phyloP scores from a whole-genome alignment of 768 basidiomycete genomes.

The Mycena indigotica region DNA sequence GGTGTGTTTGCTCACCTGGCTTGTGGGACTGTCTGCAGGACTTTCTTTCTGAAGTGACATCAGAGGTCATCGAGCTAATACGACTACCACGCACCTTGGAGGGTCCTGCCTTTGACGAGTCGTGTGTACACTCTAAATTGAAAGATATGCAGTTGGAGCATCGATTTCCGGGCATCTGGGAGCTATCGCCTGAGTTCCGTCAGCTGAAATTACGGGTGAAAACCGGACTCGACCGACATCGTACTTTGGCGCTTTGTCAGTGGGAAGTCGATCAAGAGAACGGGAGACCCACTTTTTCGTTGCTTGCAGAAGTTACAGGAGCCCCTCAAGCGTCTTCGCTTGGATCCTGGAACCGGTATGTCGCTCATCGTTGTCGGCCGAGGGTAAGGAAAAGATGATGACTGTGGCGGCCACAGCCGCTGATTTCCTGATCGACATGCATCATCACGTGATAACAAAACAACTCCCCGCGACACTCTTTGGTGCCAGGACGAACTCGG shows the following conservation, averaged over 20 bases:
- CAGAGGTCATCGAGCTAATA: background rate
- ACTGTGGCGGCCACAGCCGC: background rate
- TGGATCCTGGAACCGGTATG: slow-evolving; percentile 12
- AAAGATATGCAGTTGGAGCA: slow-evolving; percentile 73
- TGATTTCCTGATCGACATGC: background rate
- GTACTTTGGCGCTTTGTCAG: slow-evolving; percentile 3
- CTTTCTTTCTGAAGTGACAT: background rate
- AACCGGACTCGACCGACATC: slow-evolving; percentile 1
- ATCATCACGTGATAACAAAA: no score
- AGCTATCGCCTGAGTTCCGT: slow-evolving; percentile 59
- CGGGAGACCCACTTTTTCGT: slow-evolving; percentile 12
- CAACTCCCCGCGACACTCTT: no score
- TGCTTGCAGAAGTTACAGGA: slow-evolving; percentile 20
- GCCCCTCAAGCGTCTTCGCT: slow-evolving; percentile 16
- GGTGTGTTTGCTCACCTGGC: background rate
- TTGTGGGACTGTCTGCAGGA: background rate
- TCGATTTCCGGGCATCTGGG: slow-evolving; percentile 63
- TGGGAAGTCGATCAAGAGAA: background rate
- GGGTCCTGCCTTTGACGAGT: background rate
- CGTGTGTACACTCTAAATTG: slow-evolving; percentile 65
- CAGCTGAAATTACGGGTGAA: background rate
- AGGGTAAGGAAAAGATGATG: background rate
- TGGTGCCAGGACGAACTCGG: no score
- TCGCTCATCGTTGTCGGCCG: background rate
- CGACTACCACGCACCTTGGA: slow-evolving; percentile 1